Evolutionary conservation across 306 rosid species (phyloP).

Genomic region (Cicer bijugum): DNA sequence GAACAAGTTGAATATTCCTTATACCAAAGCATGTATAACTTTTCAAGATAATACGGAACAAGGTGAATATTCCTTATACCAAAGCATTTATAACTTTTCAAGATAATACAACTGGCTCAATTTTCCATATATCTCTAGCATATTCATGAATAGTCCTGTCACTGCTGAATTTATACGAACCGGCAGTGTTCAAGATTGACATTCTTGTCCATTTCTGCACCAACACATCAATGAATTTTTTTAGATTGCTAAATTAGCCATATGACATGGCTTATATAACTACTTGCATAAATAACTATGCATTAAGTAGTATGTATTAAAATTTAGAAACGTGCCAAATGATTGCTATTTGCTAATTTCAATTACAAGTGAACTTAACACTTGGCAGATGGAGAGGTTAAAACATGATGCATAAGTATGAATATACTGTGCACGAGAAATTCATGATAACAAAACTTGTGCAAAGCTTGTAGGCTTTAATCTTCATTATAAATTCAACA

Average conservation of each 20-base stretch:
- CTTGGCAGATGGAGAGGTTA: no score
- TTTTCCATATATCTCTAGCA: constrained; percentile 87
- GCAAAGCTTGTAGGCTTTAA: background rate
- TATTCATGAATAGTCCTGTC: constrained; percentile 91
- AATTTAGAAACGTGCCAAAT: constrained; percentile 13
- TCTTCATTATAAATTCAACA: background rate
- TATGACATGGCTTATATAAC: background rate
- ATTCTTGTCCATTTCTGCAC: constrained; percentile 87
- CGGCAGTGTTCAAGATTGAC: constrained; percentile 95
- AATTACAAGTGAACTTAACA: no score
- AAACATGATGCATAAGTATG: no score
- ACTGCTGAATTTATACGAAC: constrained; percentile 94
- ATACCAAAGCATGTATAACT: background rate
- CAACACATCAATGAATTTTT: constrained; percentile 43
- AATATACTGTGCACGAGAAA: background rate
- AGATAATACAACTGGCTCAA: constrained; percentile 59
- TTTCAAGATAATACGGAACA: constrained; percentile 51
- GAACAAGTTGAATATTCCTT: background rate
- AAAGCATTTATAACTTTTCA: constrained; percentile 41
- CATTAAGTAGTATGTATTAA: constrained; percentile 16
- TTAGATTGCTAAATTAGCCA: background rate
- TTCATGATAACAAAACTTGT: constrained; percentile 5
- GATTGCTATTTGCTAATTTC: background rate
- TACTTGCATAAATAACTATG: constrained; percentile 18
- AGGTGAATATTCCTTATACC: background rate